Conservation (phyloP, 177 flowering plant species). For the Vitis hybrid region DNA sequence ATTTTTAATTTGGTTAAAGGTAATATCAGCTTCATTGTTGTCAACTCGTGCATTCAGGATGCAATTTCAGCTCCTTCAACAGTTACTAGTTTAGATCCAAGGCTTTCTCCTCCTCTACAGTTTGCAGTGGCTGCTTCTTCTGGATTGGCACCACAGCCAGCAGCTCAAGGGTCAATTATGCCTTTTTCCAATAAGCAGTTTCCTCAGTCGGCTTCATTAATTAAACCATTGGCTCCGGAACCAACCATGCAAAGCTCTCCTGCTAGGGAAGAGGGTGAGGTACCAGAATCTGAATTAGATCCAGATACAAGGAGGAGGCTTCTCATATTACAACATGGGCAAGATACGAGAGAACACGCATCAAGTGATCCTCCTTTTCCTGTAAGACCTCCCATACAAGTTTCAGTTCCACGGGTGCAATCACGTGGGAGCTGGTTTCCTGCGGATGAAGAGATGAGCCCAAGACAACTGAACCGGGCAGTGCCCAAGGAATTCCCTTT, state of each 20-base stretch:
- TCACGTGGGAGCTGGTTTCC: constrained; percentile 70
- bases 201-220: constrained; percentile 41
- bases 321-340: constrained; percentile 96
- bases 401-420: constrained; percentile 44
- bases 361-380: constrained; percentile 71
- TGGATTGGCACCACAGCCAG: constrained; percentile 31
- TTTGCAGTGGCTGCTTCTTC: constrained; percentile 45
- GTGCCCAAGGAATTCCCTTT: constrained; percentile 56
- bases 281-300: constrained; percentile 97
- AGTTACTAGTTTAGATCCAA: constrained; percentile 49
- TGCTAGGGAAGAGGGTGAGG: constrained; percentile 98
- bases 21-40: constrained; percentile 52
- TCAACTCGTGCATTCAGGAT: too few species aligned
- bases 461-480: constrained; percentile 46
- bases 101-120: constrained; percentile 51
- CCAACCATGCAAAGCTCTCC: constrained; percentile 80
- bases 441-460: constrained; percentile 71
- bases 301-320: constrained; percentile 98
- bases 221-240: constrained; percentile 56
- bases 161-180: constrained; percentile 39
- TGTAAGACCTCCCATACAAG: constrained; percentile 59
- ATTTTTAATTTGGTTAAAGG: constrained; percentile 17
- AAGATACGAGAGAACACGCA: constrained; percentile 69
- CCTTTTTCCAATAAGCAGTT: constrained; percentile 47
- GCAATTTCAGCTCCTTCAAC: constrained; percentile 25